phyloP scores from a whole-genome alignment of 257 asterid species.

The Rauvolfia tetraphylla region DNA sequence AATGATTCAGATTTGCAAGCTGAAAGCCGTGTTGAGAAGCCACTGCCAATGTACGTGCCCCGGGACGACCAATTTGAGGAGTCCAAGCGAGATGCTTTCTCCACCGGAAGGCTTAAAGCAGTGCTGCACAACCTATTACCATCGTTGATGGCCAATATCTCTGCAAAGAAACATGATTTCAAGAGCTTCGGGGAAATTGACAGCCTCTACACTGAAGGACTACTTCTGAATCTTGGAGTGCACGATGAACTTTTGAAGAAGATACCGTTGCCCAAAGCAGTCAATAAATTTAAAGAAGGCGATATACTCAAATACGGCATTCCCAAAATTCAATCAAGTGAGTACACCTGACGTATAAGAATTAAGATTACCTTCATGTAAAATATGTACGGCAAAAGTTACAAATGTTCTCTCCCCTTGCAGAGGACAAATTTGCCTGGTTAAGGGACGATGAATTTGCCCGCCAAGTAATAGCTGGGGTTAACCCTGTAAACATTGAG shows the following conservation, averaged over 20 bases:
- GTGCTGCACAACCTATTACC: slow-evolving; percentile 86
- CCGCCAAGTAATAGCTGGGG: slow-evolving; percentile 88
- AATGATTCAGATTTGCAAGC: slow-evolving; percentile 43
- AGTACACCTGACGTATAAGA: slow-evolving; percentile 18
- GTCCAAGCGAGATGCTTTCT: slow-evolving; percentile 72
- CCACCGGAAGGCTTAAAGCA: slow-evolving; percentile 84
- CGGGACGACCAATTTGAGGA: slow-evolving; percentile 97
- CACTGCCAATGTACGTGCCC: slow-evolving; percentile 84
- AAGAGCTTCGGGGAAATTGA: slow-evolving; percentile 84
- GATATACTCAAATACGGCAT: slow-evolving; percentile 70
- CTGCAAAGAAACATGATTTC: slow-evolving; percentile 72
- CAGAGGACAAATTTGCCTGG: slow-evolving; percentile 97
- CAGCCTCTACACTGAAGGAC: slow-evolving; percentile 82
- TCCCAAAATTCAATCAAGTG: slow-evolving; percentile 83
- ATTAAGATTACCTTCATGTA: background rate
- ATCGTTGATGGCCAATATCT: slow-evolving; percentile 66
- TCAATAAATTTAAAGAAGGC: slow-evolving; percentile 71
- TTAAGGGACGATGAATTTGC: slow-evolving; percentile 92
- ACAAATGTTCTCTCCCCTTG: background rate
- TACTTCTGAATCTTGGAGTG: slow-evolving; percentile 74
- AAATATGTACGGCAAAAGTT: background rate
- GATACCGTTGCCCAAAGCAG: slow-evolving; percentile 67
- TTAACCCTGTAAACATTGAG: slow-evolving; percentile 79
- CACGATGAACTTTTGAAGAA: slow-evolving; percentile 70
- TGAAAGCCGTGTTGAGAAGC: slow-evolving; percentile 97